Evolutionary conservation across 768 basidiomycete species (phyloP).

Genomic region (Crepidotus variabilis): DNA sequence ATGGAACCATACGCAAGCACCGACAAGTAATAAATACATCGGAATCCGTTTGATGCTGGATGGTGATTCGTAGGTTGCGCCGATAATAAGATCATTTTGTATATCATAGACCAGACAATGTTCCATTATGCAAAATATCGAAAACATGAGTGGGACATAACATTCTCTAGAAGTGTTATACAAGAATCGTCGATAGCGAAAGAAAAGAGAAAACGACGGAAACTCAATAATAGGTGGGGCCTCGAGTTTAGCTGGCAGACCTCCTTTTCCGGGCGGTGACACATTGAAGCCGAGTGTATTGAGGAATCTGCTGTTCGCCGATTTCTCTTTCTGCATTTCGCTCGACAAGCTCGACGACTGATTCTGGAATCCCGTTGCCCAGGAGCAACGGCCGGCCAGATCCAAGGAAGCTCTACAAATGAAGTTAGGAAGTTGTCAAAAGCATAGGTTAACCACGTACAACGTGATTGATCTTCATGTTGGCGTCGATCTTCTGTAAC

Average conservation of each 20-base stretch:
- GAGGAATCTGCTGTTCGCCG: constrained; percentile 37
- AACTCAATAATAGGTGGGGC: too few species aligned
- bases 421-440: not conserved
- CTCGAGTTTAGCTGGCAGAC: too few species aligned
- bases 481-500: constrained; percentile 33
- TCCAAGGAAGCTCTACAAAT: constrained; percentile 54
- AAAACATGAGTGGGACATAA: too few species aligned
- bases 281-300: constrained; percentile 55
- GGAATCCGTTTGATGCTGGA: too few species aligned
- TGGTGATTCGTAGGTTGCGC: too few species aligned
- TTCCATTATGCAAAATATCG: too few species aligned
- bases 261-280: constrained; percentile 59
- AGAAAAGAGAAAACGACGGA: not conserved
- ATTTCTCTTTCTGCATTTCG: constrained; percentile 49
- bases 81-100: too few species aligned
- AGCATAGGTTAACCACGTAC: constrained; percentile 26
- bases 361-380: constrained; percentile 53
- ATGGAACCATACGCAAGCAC: constrained; percentile 24
- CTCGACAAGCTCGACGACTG: constrained; percentile 52
- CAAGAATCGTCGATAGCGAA: too few species aligned
- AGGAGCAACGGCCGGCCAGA: constrained; percentile 66
- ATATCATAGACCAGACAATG: too few species aligned
- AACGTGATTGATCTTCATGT: constrained; percentile 54
- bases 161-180: too few species aligned
- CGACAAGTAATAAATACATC: too few species aligned